A percentile compares a stretch with the other conserved stretches of the same genome.
Conservation (phyloP, 2,329 filamentous ascomycete species). For the Penicillium griseofulvum region DNA sequence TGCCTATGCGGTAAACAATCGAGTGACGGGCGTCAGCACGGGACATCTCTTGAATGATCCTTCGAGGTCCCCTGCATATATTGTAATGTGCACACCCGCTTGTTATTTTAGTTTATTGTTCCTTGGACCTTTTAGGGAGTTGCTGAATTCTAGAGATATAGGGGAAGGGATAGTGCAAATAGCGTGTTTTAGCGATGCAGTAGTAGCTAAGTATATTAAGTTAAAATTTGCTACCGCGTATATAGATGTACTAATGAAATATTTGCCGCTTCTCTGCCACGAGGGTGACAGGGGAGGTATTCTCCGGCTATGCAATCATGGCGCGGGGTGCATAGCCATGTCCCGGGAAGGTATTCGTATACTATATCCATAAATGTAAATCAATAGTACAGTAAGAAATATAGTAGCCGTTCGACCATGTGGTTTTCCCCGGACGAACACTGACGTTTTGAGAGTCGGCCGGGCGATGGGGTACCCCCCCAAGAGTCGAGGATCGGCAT, state of each 20-base stretch:
- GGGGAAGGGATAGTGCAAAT: constrained; percentile 5
- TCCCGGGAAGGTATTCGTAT: not conserved
- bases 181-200: constrained; percentile 11
- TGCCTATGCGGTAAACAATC: not conserved
- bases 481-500: constrained; percentile 5
- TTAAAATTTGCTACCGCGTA: not conserved
- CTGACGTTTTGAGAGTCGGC: not conserved
- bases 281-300: constrained; percentile 6
- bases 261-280: not conserved
- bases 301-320: constrained; percentile 2
- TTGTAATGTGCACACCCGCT: not conserved
- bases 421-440: constrained; percentile 4
- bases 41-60: not conserved
- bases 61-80: not conserved
- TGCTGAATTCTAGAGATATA: constrained; percentile 9
- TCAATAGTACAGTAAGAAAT: not conserved
- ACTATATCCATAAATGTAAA: not conserved
- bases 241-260: too few species aligned
- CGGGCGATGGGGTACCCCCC: not conserved
- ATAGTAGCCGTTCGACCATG: not conserved
- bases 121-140: constrained; percentile 2
- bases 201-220: not conserved
- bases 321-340: not conserved
- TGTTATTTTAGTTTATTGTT: not conserved
- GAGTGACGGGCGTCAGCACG: constrained; percentile 1